phyloP scores from a whole-genome alignment of 208 protist genomes.

The Trypanosoma congolense region DNA sequence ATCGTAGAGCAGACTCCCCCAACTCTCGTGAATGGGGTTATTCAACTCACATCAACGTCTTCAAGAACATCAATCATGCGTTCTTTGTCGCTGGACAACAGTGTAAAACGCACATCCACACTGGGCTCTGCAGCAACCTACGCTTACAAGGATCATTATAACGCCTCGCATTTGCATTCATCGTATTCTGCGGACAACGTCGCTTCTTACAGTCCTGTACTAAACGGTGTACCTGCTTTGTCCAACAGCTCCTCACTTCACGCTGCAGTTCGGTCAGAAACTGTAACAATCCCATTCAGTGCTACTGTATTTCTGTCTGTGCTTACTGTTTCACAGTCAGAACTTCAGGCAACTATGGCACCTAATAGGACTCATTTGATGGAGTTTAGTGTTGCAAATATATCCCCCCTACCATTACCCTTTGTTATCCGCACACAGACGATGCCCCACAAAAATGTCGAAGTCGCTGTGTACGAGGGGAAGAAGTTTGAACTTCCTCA shows the following conservation, averaged over 20 bases:
- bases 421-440: slow-evolving; percentile 76
- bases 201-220: not conserved
- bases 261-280: slow-evolving; percentile 26
- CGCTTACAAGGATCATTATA: not conserved
- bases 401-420: slow-evolving; percentile 43
- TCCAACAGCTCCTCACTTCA: not conserved
- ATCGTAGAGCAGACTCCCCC: slow-evolving; percentile 34
- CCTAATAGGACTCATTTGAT: slow-evolving; percentile 69
- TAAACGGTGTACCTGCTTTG: not conserved
- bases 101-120: not conserved
- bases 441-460: slow-evolving; percentile 50
- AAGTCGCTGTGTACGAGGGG: slow-evolving; percentile 65
- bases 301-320: slow-evolving; percentile 67
- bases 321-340: slow-evolving; percentile 50
- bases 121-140: not conserved
- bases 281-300: slow-evolving; percentile 45
- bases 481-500: slow-evolving; percentile 77
- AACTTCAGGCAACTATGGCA: slow-evolving; percentile 66
- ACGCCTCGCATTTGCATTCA: not conserved
- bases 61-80: not conserved
- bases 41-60: slow-evolving; percentile 36
- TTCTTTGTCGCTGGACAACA: not conserved
- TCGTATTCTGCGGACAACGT: not conserved
- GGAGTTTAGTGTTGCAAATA: slow-evolving; percentile 72
- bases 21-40: slow-evolving; percentile 30